phyloP scores from a whole-genome alignment of 768 basidiomycete genomes.

The Russula olivacea region DNA sequence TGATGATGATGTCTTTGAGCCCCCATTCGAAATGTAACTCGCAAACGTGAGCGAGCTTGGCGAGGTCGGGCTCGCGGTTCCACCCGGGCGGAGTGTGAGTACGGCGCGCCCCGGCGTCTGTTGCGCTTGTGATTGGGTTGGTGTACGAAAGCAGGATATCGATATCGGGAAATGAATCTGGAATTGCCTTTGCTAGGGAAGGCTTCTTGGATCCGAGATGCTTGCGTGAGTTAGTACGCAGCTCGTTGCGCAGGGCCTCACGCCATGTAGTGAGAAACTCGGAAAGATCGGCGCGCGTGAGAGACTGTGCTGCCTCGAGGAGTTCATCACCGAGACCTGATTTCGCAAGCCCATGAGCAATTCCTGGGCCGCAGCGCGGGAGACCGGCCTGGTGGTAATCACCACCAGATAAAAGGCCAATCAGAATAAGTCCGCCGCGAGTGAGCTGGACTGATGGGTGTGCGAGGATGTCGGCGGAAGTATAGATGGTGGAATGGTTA shows the following conservation, averaged over 20 bases:
- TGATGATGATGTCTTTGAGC: conserved; percentile 71
- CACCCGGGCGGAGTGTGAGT: conserved; percentile 35
- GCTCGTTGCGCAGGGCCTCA: conserved; percentile 51
- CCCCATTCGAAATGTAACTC: conserved; percentile 94
- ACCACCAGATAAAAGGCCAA: conserved; percentile 82
- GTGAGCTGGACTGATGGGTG: conserved; percentile 48
- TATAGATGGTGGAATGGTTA: conserved; percentile 50
- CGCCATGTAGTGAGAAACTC: conserved; percentile 61
- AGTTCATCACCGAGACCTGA: conserved; percentile 76
- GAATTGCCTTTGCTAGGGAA: conserved; percentile 57
- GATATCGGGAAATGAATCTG: conserved; percentile 63
- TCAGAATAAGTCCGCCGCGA: conserved; percentile 65
- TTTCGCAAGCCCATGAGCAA: conserved; percentile 70
- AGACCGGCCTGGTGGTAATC: conserved; percentile 80
- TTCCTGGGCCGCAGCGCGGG: conserved; percentile 59
- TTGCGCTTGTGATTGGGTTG: conserved; percentile 69
- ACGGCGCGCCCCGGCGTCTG: conserved; percentile 37
- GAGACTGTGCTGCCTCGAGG: conserved; percentile 49
- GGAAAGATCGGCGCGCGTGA: conserved; percentile 38
- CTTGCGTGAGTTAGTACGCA: conserved; percentile 62
- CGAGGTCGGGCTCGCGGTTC: conserved; percentile 58
- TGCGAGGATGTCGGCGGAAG: conserved; percentile 37
- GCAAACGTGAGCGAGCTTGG: conserved; percentile 68
- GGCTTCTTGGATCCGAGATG: conserved; percentile 58
- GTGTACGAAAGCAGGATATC: conserved; percentile 74